phyloP scores from a whole-genome alignment of 2,329 filamentous ascomycete genomes.

The Calonectria ilicicola region DNA sequence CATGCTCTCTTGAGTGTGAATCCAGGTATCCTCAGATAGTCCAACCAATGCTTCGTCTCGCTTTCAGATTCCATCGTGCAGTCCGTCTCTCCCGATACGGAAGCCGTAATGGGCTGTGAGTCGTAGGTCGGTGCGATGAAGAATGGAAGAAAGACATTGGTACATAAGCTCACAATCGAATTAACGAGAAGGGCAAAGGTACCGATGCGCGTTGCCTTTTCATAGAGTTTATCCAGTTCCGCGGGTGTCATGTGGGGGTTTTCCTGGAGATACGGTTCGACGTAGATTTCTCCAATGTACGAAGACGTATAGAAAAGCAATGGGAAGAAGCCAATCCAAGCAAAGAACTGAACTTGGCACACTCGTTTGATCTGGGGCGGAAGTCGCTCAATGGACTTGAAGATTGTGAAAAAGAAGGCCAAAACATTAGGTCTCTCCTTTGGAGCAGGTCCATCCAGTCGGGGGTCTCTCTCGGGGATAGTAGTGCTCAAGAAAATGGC shows the following conservation, averaged over 20 bases:
- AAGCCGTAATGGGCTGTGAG: conserved; percentile 49
- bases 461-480: conserved; percentile 85
- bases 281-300: conserved; percentile 93
- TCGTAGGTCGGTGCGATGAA: conserved; percentile 87
- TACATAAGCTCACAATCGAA: conserved; percentile 83
- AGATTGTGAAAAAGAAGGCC: conserved; percentile 83
- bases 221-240: conserved; percentile 84
- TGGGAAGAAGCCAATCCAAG: conserved; percentile 96
- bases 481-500: conserved; percentile 79
- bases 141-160: conserved; percentile 87
- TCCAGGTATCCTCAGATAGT: conserved; percentile 79
- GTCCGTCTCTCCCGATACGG: conserved; percentile 48
- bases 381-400: conserved; percentile 80
- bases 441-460: conserved; percentile 73
- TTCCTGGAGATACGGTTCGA: conserved; percentile 81
- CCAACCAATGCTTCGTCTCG: conserved; percentile 59
- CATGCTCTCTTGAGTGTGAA: conserved; percentile 91
- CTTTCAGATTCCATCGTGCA: conserved; percentile 45
- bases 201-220: conserved; percentile 85
- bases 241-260: conserved; percentile 82
- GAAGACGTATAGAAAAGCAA: conserved; percentile 96
- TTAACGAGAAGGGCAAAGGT: conserved; percentile 92
- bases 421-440: conserved; percentile 74
- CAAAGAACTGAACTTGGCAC: conserved; percentile 85
- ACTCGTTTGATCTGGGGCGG: conserved; percentile 87